phyloP scores from a whole-genome alignment of 1,284 basidiomycete species.

The Malassezia yamatoensis region DNA sequence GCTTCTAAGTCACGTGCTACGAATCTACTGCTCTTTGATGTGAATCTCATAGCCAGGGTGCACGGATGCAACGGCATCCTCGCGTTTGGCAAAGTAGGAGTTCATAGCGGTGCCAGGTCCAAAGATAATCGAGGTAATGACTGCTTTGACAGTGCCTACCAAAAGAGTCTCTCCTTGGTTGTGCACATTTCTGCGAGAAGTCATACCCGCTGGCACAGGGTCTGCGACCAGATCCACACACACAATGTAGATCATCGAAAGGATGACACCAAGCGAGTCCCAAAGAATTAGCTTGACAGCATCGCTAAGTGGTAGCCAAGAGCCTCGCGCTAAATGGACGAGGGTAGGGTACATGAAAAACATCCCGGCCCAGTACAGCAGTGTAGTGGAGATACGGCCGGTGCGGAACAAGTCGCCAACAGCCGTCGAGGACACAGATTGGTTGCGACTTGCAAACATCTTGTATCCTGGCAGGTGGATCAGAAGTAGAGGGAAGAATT shows the following conservation, averaged over 20 bases:
- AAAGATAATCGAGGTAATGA: background rate
- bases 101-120: constrained; percentile 15
- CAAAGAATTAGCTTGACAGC: constrained; percentile 11
- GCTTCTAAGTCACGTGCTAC: constrained; percentile 3
- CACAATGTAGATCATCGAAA: constrained; percentile 6
- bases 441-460: background rate
- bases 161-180: background rate
- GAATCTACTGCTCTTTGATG: background rate
- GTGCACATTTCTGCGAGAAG: background rate
- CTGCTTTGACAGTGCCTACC: background rate
- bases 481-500: constrained; percentile 11
- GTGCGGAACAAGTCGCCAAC: constrained; percentile 7
- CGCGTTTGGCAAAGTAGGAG: constrained; percentile 13
- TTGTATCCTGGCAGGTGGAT: background rate
- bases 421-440: constrained; percentile 3
- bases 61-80: constrained; percentile 11
- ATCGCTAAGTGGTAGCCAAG: constrained; percentile 3
- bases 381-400: background rate
- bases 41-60: background rate
- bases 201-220: background rate
- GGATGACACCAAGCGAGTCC: constrained; percentile 7
- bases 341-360: constrained; percentile 2
- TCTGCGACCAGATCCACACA: constrained; percentile 10
- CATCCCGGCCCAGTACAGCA: constrained; percentile 10
- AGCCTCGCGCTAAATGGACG: background rate